A percentile compares a stretch with the other conserved stretches of the same genome.
Evolutionary conservation across 2,329 filamentous ascomycete genomes (phyloP).

Genomic region (Colletotrichum liriopes): DNA sequence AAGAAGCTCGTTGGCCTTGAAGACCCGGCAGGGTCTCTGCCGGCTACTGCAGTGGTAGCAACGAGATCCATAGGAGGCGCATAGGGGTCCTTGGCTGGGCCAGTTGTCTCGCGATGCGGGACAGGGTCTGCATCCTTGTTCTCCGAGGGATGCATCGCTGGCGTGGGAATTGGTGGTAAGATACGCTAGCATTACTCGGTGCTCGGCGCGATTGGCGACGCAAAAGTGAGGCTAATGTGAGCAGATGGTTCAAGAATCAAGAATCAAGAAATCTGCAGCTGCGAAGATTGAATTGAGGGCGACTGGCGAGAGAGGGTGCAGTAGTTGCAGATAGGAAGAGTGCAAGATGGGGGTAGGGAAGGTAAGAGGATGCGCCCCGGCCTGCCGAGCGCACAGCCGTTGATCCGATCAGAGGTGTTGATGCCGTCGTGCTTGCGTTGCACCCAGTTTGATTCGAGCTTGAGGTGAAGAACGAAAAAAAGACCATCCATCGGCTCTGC

Average conservation of each 20-base stretch:
- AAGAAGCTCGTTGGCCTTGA: constrained; percentile 50
- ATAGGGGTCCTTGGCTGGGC: neutral
- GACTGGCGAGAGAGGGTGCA: neutral
- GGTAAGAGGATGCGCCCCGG: neutral
- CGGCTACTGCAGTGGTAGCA: constrained; percentile 32
- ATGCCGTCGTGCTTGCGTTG: neutral
- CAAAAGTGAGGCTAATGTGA: constrained; percentile 22
- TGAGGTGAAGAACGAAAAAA: neutral
- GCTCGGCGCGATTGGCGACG: constrained; percentile 23
- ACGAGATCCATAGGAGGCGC: constrained; percentile 31
- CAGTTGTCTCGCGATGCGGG: neutral
- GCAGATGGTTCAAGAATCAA: constrained; percentile 26
- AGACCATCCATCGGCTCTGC: neutral
- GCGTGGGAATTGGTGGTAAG: neutral
- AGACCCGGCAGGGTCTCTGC: neutral
- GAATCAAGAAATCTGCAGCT: constrained; percentile 17
- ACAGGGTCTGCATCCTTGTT: constrained; percentile 12
- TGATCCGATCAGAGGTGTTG: neutral
- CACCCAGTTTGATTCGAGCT: neutral
- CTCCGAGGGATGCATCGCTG: constrained; percentile 26
- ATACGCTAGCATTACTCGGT: constrained; percentile 34
- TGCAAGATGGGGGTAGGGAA: neutral
- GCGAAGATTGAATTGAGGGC: constrained; percentile 1
- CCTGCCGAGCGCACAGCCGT: neutral
- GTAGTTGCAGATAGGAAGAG: neutral